These are phyloP conservation scores for Dipteronia sinensis DNA, from an alignment of 345 rosid genomes.

Conservation along the genomic window DNA sequence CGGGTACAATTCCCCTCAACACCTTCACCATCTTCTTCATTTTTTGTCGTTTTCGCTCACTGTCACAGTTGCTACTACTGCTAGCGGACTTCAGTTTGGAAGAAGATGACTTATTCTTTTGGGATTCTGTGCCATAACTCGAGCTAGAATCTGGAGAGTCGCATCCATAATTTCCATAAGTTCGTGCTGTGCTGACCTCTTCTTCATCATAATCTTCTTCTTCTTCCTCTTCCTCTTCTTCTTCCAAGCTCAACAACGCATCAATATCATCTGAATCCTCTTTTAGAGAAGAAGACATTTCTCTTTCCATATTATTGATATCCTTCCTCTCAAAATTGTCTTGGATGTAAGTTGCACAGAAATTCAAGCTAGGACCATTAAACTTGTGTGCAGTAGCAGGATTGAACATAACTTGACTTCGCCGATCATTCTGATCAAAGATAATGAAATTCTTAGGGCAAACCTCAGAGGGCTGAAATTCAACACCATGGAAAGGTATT, in stretches of 20 bases:
- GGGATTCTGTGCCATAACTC: constrained; percentile 39
- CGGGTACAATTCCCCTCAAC: constrained; percentile 74
- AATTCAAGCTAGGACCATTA: constrained; percentile 41
- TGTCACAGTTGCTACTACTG: constrained; percentile 38
- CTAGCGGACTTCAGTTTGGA: constrained; percentile 40
- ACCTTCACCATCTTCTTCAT: constrained; percentile 81
- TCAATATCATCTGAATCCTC: constrained; percentile 90
- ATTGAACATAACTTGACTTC: constrained; percentile 77
- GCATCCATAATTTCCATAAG: constrained; percentile 46
- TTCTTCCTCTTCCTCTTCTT: constrained; percentile 50
- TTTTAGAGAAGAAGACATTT: constrained; percentile 47
- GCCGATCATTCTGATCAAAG: constrained; percentile 67
- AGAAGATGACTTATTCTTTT: constrained; percentile 37
- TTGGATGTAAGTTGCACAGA: constrained; percentile 37
- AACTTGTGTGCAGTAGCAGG: constrained; percentile 68
- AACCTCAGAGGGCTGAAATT: constrained; percentile 68
- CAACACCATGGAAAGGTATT: constrained; percentile 56
- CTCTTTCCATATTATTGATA: constrained; percentile 41
- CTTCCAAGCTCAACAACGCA: constrained; percentile 72
- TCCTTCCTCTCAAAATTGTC: constrained; percentile 41
- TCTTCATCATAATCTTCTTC: constrained; percentile 57
- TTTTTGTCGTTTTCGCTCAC: constrained; percentile 58
- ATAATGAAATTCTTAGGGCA: constrained; percentile 67
- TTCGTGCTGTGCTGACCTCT: constrained; percentile 73
- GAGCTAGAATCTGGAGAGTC: constrained; percentile 63